phyloP scores from a whole-genome alignment of 2,329 filamentous ascomycete species.

The Ophiostoma quercus region DNA sequence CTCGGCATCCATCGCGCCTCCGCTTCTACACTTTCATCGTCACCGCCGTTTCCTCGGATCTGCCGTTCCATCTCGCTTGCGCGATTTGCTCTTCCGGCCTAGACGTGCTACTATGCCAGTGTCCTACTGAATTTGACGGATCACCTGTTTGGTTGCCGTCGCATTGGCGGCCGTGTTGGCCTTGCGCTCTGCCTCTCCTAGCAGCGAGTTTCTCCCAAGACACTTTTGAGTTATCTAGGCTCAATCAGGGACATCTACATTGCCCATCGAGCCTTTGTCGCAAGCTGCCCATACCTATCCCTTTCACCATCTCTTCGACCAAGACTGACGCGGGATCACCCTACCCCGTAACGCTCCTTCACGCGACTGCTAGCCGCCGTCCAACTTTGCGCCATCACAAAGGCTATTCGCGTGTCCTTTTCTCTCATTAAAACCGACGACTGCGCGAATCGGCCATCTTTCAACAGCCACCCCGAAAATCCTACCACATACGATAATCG shows the following conservation, averaged over 20 bases:
- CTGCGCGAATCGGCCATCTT: not conserved
- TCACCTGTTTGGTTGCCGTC: constrained; percentile 25
- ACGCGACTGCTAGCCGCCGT: not conserved
- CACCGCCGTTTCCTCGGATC: not conserved
- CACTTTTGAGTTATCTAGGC: not conserved
- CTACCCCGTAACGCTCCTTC: not conserved
- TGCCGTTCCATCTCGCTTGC: not conserved
- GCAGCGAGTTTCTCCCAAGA: not conserved
- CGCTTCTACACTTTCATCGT: not conserved
- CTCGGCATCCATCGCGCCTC: not conserved
- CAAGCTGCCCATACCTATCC: not conserved
- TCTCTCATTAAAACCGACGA: not conserved
- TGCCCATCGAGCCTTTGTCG: not conserved
- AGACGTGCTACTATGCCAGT: constrained; percentile 25
- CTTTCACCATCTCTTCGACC: not conserved
- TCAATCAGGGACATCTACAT: not conserved
- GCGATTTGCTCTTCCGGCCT: not conserved
- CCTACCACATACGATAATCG: not conserved
- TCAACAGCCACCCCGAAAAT: not conserved
- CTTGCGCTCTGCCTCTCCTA: not conserved
- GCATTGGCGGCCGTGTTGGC: constrained; percentile 21
- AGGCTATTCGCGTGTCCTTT: not conserved
- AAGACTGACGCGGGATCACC: not conserved
- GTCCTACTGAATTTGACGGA: constrained; percentile 22
- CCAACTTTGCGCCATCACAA: not conserved